These are phyloP conservation scores for Gaertneriomyces sp. DNA, from an alignment of 192 early-diverging fungal species.

Conservation along the genomic window DNA sequence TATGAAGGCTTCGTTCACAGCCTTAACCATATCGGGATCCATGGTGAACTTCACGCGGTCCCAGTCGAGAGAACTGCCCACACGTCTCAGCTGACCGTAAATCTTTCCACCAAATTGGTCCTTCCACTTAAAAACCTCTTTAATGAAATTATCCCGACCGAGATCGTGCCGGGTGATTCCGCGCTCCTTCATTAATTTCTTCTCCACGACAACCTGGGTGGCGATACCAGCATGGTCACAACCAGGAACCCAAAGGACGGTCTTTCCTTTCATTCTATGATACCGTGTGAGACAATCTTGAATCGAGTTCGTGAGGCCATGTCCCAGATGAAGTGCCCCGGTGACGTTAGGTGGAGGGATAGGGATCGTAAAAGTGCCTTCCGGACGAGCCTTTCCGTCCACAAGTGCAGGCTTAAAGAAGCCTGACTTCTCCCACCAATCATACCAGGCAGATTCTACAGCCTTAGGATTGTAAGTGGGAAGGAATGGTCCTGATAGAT, in stretches of 20 bases:
- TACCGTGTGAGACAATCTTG: conserved; percentile 92
- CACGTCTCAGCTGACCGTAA: conserved; percentile 79
- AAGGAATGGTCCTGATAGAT: conserved; percentile 72
- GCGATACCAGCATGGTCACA: conserved; percentile 98
- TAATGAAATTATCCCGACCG: conserved; percentile 85
- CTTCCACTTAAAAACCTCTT: conserved; percentile 96
- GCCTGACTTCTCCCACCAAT: conserved; percentile 93
- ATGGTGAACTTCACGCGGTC: conserved; percentile 86
- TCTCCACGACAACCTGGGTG: conserved; percentile 95
- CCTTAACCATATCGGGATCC: conserved; percentile 74
- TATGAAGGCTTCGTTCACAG: conserved; percentile 92
- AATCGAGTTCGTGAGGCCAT: conserved; percentile 89
- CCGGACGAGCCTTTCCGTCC: conserved; percentile 68
- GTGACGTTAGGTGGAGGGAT: conserved; percentile 99
- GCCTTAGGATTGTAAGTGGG: conserved; percentile 79
- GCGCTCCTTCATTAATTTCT: conserved; percentile 83
- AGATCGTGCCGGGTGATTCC: conserved; percentile 84
- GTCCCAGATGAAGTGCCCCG: conserved; percentile 91
- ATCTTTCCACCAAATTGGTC: conserved; percentile 77
- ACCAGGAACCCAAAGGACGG: conserved; percentile 90
- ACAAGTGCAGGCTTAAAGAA: conserved; percentile 82
- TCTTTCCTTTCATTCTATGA: conserved; percentile 96
- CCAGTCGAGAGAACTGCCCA: conserved; percentile 95
- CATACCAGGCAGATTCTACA: conserved; percentile 95
- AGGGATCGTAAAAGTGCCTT: conserved; percentile 87